Evolutionary conservation across 2,329 filamentous ascomycete genomes (phyloP).

Genomic region (Arthrobotrys musiformis): DNA sequence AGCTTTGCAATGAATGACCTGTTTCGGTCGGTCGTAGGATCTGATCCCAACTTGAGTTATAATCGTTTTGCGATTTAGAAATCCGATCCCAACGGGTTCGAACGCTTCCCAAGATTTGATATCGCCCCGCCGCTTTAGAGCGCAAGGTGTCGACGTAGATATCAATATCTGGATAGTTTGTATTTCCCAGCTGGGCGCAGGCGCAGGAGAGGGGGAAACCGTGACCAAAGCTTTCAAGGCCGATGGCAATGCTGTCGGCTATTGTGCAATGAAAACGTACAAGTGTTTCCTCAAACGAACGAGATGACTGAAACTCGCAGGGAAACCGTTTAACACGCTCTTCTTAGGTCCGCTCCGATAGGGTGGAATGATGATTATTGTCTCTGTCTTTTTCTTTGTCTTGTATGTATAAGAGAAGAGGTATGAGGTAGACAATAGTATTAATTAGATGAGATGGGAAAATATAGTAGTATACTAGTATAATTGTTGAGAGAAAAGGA

Average conservation of each 20-base stretch:
- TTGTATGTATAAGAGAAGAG: no score
- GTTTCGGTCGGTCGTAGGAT: conserved; percentile 5
- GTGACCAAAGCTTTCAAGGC: conserved; percentile 6
- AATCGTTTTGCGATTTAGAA: not conserved
- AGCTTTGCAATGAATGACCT: not conserved
- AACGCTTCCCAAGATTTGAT: not conserved
- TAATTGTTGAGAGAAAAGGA: no score
- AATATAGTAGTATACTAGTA: no score
- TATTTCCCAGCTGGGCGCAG: not conserved
- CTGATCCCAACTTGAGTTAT: conserved; percentile 2
- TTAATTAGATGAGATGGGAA: no score
- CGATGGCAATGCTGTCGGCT: conserved; percentile 25
- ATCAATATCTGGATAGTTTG: conserved; percentile 1
- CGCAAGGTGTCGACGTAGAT: not conserved
- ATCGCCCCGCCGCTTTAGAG: not conserved
- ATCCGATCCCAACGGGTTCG: conserved; percentile 3
- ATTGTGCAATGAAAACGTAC: conserved; percentile 41
- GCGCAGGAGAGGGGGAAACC: no score
- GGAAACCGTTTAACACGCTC: not conserved
- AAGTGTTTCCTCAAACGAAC: conserved; percentile 31
- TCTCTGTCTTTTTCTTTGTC: no score
- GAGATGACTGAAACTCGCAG: conserved; percentile 19
- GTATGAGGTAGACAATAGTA: no score
- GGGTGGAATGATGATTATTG: not conserved
- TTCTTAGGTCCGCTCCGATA: not conserved